Base-by-base conservation (phyloP, 179 eudicot species). In the Pouteria campechiana region DNA sequence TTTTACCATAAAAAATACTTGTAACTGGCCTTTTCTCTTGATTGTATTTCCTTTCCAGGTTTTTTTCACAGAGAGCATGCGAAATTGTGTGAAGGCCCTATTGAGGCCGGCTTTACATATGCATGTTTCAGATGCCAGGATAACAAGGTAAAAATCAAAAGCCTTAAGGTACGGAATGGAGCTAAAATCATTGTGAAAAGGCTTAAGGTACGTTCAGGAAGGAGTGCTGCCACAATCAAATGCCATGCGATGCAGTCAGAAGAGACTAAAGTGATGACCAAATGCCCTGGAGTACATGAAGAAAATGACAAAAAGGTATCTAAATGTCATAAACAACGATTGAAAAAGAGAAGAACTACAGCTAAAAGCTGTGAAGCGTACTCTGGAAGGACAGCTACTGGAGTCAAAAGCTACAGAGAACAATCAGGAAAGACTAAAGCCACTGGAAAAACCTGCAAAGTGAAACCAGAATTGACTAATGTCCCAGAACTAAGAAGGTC, bases 1-100 rank as follows among this genome's bases (percentile, higher is more conserved):
- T 1, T 24, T 20, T 31, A 20, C 9, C 12, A n/a, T 34, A 21
- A 21, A 34, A 14, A 12, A 30, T 19, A 11, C 14, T 46, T 43
- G 1, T 3, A 15, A 12, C 17, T 29, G 13, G 0, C 9, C 22
- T 22, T 7, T 20, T n/a, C 0, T 12, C 13, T 21, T 2, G 25
- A 34, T 32, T 1, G 20, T 17, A 2, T 46, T 30, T 17, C 20
- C 32, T 9, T 36, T 31, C 32, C 73, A 92, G 96, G 79, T 13
- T 67, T 60, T 58, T 92, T 87, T 57, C 99, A 92, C 57, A 80
- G 71, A 70, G 69, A 69, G 50, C 99, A 92, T 55, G 89, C 61
- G 32, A 64, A 51, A 70, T 79, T 63, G 65, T 69, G 69, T 60
- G 63, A 77, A 32, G 83, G 69, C 43, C 61, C 73, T 30, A 16